phyloP scores from a whole-genome alignment of 768 basidiomycete genomes.

The Boletus coccyginus region DNA sequence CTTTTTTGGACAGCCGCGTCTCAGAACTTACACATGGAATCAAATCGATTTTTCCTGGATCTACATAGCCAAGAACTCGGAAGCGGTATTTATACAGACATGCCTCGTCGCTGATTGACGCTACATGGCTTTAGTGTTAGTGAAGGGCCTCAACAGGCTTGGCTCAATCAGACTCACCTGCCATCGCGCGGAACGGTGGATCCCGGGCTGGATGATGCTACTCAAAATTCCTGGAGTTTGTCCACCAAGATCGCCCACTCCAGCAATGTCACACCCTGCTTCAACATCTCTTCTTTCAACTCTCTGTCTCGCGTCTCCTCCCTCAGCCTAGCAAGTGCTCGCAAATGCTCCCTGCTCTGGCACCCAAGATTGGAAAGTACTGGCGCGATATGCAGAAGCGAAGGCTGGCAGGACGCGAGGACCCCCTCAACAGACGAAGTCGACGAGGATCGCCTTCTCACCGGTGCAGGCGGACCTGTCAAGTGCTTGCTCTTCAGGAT shows the following conservation, averaged over 20 bases:
- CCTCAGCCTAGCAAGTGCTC: constrained; percentile 57
- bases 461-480: constrained; percentile 7
- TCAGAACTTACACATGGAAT: not conserved
- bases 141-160: not conserved
- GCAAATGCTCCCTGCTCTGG: constrained; percentile 54
- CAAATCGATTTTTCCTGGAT: not conserved
- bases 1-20: not conserved
- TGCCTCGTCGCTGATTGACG: not conserved
- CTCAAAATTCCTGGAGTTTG: constrained; percentile 44
- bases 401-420: constrained; percentile 61
- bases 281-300: constrained; percentile 67
- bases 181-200: not conserved
- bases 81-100: not conserved
- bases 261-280: constrained; percentile 64
- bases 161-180: constrained; percentile 1
- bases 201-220: not conserved
- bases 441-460: constrained; percentile 34
- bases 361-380: constrained; percentile 59
- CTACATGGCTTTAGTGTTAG: not conserved
- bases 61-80: not conserved
- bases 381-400: constrained; percentile 60
- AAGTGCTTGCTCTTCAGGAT: constrained; percentile 9
- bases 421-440: constrained; percentile 48
- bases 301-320: constrained; percentile 66
- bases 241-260: constrained; percentile 81